Evolutionary conservation across 2,329 filamentous ascomycete genomes (phyloP), one percentile per base, ranked within the genome.

Genomic region (Zarea fungicola): DNA sequence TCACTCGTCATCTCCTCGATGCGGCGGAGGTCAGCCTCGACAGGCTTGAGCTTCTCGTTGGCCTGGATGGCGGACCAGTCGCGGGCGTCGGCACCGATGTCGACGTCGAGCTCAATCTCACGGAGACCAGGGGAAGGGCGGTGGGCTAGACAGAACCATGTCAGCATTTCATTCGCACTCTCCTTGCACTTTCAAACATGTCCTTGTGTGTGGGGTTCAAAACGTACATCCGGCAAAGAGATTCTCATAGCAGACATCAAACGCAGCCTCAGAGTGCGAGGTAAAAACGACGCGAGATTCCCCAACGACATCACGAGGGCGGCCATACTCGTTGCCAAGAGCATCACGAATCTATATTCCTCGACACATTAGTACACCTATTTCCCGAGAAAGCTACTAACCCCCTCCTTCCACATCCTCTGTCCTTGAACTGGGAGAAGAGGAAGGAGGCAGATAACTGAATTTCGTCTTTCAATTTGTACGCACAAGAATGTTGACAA

Each of bases 61-160:
- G 89, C 89, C 73, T 96, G 90, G 66, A 97, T 95, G 59, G 89
- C 89, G 56, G 85, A 90, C 93, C 93, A 99, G 74, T 99, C 93
- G 70, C 95, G 95, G 56, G 93, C 93, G 68, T 96, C 91, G 69
- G 91, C 91, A 62, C 91, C 91, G 61, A 96, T 95, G 68, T 96
- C 91, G 65, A 96, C 87, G 70, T 96, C 91, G 61, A 96, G 86
- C 73, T 96, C 91, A 57, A 96, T 71, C 66, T 86, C 80, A 57
- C 90, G 87, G 63, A 67, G 73, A 44, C 81, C 76, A 66, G 73
- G 68, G 59, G 67, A 68, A 56, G 68, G 64, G 53, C 66, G 59
- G 29, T 61, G 61, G 49, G 62, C 69, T 65, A 54, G 56, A 39
- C 51, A 28, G 54, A 53, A 22, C 13, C n/a, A 13, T 29, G 29